Base-by-base conservation (phyloP, 1,139 yeast species). In the Debaryomyces sp. region DNA sequence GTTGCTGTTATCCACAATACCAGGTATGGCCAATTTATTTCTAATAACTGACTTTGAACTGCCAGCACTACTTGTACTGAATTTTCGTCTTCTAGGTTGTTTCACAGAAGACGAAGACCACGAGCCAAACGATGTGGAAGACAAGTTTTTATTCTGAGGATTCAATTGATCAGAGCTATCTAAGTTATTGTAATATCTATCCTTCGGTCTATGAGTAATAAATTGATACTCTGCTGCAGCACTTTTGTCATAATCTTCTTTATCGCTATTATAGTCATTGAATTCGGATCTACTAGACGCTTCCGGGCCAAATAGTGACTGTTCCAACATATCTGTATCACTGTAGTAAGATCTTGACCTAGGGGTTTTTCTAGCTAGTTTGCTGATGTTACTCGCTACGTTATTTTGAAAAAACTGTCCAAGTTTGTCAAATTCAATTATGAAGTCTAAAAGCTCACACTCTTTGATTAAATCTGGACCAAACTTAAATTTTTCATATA, bases 401-500 rank as follows among this genome's bases (percentile, higher is more conserved):
- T 52, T 41, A 9, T 47, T 43, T 17, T 53, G 46, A 21, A 60
- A 32, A 13, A 47, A 23, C 27, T 40, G 49, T 3, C 47, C 43
- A 26, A 67, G 54, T 46, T 59, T 60, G 32, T 66, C 67, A 52
- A 68, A 64, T 41, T 62, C 62, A 24, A 67, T 47, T 77, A 91
- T 80, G 57, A 89, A 85, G 37, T 71, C 75, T 34, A 83, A 68
- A 58, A 91, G 82, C 43, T 87, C 86, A 1, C 66, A 70, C 53
- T 87, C 85, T 0, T 77, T 66, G 12, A 90, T 81, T 17, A 84
- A 75, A 22, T 75, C 66, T 1, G 87, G 87, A 1, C 95, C 81
- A 63, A 84, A 92, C 52, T 91, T 73, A 33, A 87, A 75, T 44
- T 73, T 72, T 55, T 91, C 97, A 66, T 90, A 91, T n/a, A 81